phyloP scores from a whole-genome alignment of 148 eudicot genomes.

The Cornus florida region DNA sequence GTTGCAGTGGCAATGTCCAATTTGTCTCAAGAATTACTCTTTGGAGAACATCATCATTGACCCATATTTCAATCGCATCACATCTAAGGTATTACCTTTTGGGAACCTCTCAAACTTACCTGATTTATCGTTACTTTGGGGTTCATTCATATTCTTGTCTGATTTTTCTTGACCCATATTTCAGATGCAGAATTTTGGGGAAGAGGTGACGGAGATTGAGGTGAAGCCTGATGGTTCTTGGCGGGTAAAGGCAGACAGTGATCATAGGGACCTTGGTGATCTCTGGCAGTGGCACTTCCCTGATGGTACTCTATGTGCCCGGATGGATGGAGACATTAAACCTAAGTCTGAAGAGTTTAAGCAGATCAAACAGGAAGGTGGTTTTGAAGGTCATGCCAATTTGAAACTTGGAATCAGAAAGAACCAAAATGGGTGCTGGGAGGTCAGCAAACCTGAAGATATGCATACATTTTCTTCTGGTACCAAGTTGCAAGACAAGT shows the following conservation, averaged over 20 bases:
- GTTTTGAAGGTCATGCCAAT: slow-evolving; percentile 29
- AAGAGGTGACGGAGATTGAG: slow-evolving; percentile 87
- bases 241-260: slow-evolving; percentile 83
- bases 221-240: slow-evolving; percentile 97
- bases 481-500: slow-evolving; percentile 33
- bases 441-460: slow-evolving; percentile 58
- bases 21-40: slow-evolving; percentile 89
- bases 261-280: slow-evolving; percentile 50
- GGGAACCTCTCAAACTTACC: neutral
- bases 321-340: slow-evolving; percentile 32
- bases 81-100: slow-evolving; percentile 54
- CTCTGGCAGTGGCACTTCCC: slow-evolving; percentile 67
- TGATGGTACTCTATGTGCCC: slow-evolving; percentile 53
- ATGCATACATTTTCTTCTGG: slow-evolving; percentile 41
- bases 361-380: slow-evolving; percentile 49
- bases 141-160: neutral
- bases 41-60: slow-evolving; percentile 81
- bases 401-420: slow-evolving; percentile 64
- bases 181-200: slow-evolving; percentile 76
- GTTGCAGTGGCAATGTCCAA: slow-evolving; percentile 94
- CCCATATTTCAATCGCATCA: slow-evolving; percentile 90
- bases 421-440: slow-evolving; percentile 64
- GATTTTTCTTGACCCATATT: neutral
- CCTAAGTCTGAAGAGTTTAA: slow-evolving; percentile 47
- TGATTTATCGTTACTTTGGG: neutral